Evolutionary conservation across 1,139 yeast species (phyloP).

Genomic region (Magnusiomyces suaveolens): DNA sequence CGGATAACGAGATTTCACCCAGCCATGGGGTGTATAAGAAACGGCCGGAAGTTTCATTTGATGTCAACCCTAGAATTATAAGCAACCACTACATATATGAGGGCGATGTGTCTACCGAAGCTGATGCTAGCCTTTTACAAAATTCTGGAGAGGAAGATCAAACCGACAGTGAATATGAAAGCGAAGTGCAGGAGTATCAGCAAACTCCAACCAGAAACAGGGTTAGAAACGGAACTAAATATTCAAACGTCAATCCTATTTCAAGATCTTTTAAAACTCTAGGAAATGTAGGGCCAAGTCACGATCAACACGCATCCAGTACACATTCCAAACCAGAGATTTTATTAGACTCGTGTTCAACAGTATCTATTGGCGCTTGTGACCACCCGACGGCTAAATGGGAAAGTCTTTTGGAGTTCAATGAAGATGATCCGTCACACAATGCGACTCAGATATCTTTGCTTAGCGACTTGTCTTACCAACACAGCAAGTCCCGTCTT

Average conservation of each 20-base stretch:
- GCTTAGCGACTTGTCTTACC: slow-evolving; percentile 1
- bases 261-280: background rate
- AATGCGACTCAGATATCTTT: background rate
- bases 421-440: background rate
- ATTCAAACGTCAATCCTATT: background rate
- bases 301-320: too few species aligned
- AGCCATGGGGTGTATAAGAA: background rate
- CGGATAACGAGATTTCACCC: too few species aligned
- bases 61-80: background rate
- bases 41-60: slow-evolving; percentile 3
- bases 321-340: too few species aligned
- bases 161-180: background rate
- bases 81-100: background rate
- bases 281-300: too few species aligned
- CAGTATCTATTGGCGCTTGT: too few species aligned
- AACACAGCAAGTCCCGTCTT: slow-evolving; percentile 1
- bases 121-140: background rate
- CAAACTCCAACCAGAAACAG: too few species aligned
- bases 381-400: too few species aligned
- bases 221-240: background rate
- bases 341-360: too few species aligned
- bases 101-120: background rate
- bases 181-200: background rate
- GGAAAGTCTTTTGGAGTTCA: too few species aligned
- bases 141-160: background rate